phyloP scores from a whole-genome alignment of 495 filamentous ascomycete genomes.

The Penicillium riverlandense region DNA sequence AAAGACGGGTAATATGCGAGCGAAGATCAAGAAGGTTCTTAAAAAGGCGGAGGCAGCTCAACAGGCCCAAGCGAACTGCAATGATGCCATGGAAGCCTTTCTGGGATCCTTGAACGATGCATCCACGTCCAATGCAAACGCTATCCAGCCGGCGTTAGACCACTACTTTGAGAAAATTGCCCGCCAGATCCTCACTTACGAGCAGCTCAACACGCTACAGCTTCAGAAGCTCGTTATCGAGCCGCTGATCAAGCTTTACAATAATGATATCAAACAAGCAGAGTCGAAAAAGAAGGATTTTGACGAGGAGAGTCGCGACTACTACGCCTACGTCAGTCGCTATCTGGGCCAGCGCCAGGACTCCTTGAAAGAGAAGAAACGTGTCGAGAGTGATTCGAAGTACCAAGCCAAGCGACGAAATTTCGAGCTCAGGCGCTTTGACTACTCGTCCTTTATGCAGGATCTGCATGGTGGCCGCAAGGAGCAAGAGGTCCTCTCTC shows the following conservation, averaged over 20 bases:
- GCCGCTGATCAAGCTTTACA: conserved; percentile 84
- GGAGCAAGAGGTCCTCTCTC: conserved; percentile 93
- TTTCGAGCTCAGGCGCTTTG: conserved; percentile 94
- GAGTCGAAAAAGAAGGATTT: conserved; percentile 97
- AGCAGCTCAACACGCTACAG: conserved; percentile 74
- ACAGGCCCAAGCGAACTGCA: conserved; percentile 70
- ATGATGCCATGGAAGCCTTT: conserved; percentile 74
- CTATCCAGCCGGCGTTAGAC: conserved; percentile 89
- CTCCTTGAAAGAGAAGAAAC: conserved; percentile 94
- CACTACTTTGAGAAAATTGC: conserved; percentile 98
- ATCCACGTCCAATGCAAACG: conserved; percentile 85
- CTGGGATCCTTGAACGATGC: conserved; percentile 84
- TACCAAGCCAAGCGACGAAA: conserved; percentile 90
- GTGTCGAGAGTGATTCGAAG: conserved; percentile 87
- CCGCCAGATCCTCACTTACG: conserved; percentile 79
- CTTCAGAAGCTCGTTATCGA: conserved; percentile 92
- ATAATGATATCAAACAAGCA: conserved; percentile 94
- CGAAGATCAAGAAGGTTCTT: conserved; percentile 91
- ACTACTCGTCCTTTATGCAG: conserved; percentile 99
- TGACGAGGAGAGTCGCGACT: conserved; percentile 96
- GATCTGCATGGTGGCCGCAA: conserved; percentile 96
- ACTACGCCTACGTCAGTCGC: conserved; percentile 87
- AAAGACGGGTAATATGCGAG: conserved; percentile 90
- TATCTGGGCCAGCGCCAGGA: conserved; percentile 95
- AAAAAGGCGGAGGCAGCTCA: conserved; percentile 85